Evolutionary conservation across 2,329 filamentous ascomycete species (phyloP).

Genomic region (Talaromyces sp.): DNA sequence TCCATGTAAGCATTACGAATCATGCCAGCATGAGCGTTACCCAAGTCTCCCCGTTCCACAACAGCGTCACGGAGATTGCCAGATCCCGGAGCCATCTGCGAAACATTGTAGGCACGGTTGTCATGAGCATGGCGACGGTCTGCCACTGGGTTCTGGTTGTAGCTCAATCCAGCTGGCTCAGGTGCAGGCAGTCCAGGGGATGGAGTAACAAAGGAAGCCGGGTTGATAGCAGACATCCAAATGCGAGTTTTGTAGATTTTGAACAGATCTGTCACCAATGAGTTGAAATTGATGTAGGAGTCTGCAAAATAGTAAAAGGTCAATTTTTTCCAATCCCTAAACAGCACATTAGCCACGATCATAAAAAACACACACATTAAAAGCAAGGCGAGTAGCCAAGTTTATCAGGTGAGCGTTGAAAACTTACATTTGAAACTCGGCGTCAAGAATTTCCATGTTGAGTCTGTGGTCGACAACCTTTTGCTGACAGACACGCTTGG

Average conservation of each 20-base stretch:
- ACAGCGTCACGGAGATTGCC: slow-evolving; percentile 19
- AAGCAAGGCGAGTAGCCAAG: neutral
- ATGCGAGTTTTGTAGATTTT: slow-evolving; percentile 99
- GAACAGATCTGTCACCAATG: slow-evolving; percentile 92
- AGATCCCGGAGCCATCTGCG: slow-evolving; percentile 12
- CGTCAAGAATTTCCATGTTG: slow-evolving; percentile 98
- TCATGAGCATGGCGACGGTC: slow-evolving; percentile 41
- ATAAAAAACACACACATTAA: neutral
- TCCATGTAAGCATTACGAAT: slow-evolving; percentile 32
- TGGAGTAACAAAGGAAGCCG: slow-evolving; percentile 84
- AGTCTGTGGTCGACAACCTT: slow-evolving; percentile 92
- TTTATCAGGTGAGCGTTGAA: neutral
- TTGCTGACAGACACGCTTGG: slow-evolving; percentile 92
- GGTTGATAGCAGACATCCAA: slow-evolving; percentile 99
- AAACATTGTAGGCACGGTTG: slow-evolving; percentile 22
- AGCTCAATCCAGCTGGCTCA: slow-evolving; percentile 63
- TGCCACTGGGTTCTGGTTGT: slow-evolving; percentile 30
- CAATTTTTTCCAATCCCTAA: slow-evolving; percentile 95
- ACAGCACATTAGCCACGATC: slow-evolving; percentile 15
- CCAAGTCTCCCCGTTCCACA: slow-evolving; percentile 26
- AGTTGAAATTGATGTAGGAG: slow-evolving; percentile 98
- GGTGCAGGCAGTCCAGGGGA: slow-evolving; percentile 66
- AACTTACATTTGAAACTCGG: slow-evolving; percentile 94
- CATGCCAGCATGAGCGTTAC: slow-evolving; percentile 22
- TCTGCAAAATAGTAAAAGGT: slow-evolving; percentile 99